Base-by-base conservation (phyloP, 2,329 filamentous ascomycete species). In the Fusarium proliferatum region DNA sequence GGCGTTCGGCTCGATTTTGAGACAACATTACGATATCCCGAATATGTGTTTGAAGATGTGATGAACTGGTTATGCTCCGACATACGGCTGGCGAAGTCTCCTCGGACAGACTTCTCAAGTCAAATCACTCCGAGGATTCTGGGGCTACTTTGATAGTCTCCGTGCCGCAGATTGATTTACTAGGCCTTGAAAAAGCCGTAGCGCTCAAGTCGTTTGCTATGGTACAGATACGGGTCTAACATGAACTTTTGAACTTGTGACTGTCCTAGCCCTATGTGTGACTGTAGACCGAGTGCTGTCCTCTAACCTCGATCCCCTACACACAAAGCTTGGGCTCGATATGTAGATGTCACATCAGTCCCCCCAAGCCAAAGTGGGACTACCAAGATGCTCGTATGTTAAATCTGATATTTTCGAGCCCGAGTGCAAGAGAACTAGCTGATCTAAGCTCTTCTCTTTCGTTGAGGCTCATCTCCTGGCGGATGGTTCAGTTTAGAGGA, bases 201-300 rank as follows among this genome's bases (percentile, higher is more conserved):
- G 84, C 85, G 83, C 80, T 82, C 81, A 82, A 90, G 88, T 80
- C 77, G 77, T 82, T 82, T 85, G 84, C 83, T 84, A 88, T 85
- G 85, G 89, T 88, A 91, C 89, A 91, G 89, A 91, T 91, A 90
- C 89, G 87, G 88, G 88, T 85, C 88, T 85, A 77, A 91, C 87
- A 91, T 85, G 64, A 64, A 60, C 34, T 57, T 64, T 71, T 71
- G 28, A 74, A 55, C 58, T 51, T 58, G 58, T 69, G 64, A 73
- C 33, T 41, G 43, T 46, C 17, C 23, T 60, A 9, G 17, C 21
- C 38, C 45, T 38, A 2, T 33, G 36, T 64, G 56, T 43, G 57
- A 58, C 51, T 56, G 36, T 69, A 64, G 28, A 23, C 57, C 19
- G 13, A 36, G 55, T 52, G 53, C 42, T 34, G 30, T 66, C 16